A percentile compares a stretch with the other conserved stretches of the same genome.
Evolutionary conservation across 169 alveolate species (phyloP).

Genomic region (Miamiensis avidus): DNA sequence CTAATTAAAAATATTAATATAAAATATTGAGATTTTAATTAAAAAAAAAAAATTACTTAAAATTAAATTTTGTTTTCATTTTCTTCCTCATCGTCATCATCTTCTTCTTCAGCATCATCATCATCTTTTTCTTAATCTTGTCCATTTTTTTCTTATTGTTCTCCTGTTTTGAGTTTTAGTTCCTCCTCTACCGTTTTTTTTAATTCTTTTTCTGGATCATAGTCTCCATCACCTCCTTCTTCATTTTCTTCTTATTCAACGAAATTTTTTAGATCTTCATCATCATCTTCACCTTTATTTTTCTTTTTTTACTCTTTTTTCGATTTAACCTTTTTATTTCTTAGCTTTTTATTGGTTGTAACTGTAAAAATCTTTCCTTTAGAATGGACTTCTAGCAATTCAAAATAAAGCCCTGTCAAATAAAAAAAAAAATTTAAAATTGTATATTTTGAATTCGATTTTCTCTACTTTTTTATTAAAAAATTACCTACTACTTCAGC

Average conservation of each 20-base stretch:
- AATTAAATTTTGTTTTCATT: slow-evolving; percentile 47
- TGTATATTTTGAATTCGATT: not conserved
- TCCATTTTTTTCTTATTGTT: slow-evolving; percentile 19
- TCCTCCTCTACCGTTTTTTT: slow-evolving; percentile 9
- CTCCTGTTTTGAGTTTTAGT: slow-evolving; percentile 19
- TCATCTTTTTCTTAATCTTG: slow-evolving; percentile 24
- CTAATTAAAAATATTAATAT: not conserved
- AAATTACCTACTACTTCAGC: slow-evolving; percentile 49
- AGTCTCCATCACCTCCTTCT: slow-evolving; percentile 37
- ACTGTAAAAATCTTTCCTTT: slow-evolving; percentile 71
- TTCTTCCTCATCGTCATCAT: slow-evolving; percentile 47
- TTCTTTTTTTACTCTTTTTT: slow-evolving; percentile 15
- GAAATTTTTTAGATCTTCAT: slow-evolving; percentile 37
- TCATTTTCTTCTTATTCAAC: slow-evolving; percentile 36
- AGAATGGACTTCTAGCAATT: slow-evolving; percentile 64
- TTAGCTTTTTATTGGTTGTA: slow-evolving; percentile 54
- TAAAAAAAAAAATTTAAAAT: not conserved
- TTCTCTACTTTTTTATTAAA: too few species aligned
- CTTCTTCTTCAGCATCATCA: slow-evolving; percentile 39
- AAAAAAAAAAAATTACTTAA: slow-evolving; percentile 33
- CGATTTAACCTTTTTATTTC: slow-evolving; percentile 43
- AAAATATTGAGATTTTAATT: too few species aligned
- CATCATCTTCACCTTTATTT: slow-evolving; percentile 23
- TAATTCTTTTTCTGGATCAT: slow-evolving; percentile 17
- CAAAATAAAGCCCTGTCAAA: slow-evolving; percentile 29